Base-by-base conservation (phyloP, 2,329 filamentous ascomycete species). In the Ramularia endophylla region DNA sequence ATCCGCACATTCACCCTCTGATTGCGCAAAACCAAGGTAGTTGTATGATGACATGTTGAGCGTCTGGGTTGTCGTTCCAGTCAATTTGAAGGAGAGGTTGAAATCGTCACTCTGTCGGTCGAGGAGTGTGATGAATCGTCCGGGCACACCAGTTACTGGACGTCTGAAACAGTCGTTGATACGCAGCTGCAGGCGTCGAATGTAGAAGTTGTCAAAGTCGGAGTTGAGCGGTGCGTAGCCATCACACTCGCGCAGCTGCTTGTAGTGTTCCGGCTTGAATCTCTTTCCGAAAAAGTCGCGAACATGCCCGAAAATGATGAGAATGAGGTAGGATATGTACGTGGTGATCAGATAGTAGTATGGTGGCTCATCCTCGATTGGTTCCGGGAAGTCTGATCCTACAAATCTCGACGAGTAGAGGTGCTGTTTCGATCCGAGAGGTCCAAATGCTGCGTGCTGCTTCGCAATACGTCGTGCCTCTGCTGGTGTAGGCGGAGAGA, bases 21-120 rank as follows among this genome's bases (percentile, higher is more conserved):
- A 95, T 65, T 98, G 92, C 38, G 92, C 92, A 58, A 98, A 98
- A 31, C 92, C 92, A 17, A 98, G 85, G 63, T 98, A 98, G 68
- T 98, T 98, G 76, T 98, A 98, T 1, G 92, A 98, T 71, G 90
- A 95, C 83, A 98, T 85, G 69, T 98, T 98, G 57, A 98, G 72
- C 0, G 92, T 97, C 66, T 98, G 87, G 1, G 90, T 97, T 44
- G 80, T 83, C 35, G 87, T 94, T 43, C 92, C 92, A 2, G 86
- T 89, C 65, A 88, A 81, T 62, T 85, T 79, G 72, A 95, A 98
- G 44, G 84, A 83, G 58, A 83, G 77, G 69, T 98, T 98, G 72
- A 87, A 88, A 62, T 98, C 87, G 60, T 90, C 78, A 2, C 89
- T 94, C 55, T 80, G 83, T 59, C 92, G 87, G 65, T 97, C 90